Conservation (phyloP, 2,329 filamentous ascomycete species). For the Coniochaeta sp. region DNA sequence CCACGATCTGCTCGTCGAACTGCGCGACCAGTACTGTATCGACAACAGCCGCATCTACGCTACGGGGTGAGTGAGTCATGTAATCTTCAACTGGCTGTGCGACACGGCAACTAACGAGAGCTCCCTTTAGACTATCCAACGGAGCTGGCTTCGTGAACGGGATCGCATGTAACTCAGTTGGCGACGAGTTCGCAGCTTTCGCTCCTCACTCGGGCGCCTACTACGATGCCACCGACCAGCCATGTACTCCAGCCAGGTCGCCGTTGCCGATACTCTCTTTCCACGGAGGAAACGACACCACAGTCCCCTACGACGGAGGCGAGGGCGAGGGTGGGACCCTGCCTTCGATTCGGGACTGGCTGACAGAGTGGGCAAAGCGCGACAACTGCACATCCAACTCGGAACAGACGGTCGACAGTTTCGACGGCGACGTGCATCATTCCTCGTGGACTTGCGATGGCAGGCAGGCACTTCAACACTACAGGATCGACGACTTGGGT, state of each 20-base stretch:
- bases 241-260: slow-evolving; percentile 28
- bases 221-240: slow-evolving; percentile 33
- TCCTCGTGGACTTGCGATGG: slow-evolving; percentile 32
- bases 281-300: slow-evolving; percentile 35
- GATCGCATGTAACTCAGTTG: slow-evolving; percentile 34
- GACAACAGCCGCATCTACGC: slow-evolving; percentile 37
- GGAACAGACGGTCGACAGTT: slow-evolving; percentile 7
- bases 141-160: slow-evolving; percentile 40
- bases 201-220: slow-evolving; percentile 37
- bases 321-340: slow-evolving; percentile 31
- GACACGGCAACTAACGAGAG: background rate
- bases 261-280: slow-evolving; percentile 36
- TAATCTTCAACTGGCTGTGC: no score
- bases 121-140: slow-evolving; percentile 26
- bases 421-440: slow-evolving; percentile 14
- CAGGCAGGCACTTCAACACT: slow-evolving; percentile 31
- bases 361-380: slow-evolving; percentile 32
- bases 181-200: slow-evolving; percentile 35
- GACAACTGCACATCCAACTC: slow-evolving; percentile 32
- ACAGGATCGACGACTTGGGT: slow-evolving; percentile 34
- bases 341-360: slow-evolving; percentile 32
- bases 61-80: slow-evolving; percentile 23
- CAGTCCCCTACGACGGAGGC: slow-evolving; percentile 35
- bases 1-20: slow-evolving; percentile 31
- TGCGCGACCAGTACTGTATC: slow-evolving; percentile 32